A percentile compares a stretch with the other conserved stretches of the same genome.
These are phyloP conservation scores for Ilyonectria robusta DNA, from an alignment of 2,329 filamentous ascomycete genomes.

Conservation along the genomic window DNA sequence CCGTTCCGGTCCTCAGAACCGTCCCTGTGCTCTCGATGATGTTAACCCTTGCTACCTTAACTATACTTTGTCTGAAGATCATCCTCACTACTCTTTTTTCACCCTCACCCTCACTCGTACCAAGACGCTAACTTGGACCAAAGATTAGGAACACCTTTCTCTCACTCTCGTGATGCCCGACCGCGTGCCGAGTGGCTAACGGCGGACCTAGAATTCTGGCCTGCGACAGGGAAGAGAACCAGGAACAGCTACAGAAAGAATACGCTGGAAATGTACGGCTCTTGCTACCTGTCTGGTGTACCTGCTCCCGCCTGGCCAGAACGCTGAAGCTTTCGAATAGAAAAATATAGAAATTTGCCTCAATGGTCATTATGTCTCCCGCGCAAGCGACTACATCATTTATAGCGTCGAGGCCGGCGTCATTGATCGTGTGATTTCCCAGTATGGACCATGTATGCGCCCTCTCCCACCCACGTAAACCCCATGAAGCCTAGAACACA, in stretches of 20 bases:
- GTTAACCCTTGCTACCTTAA: constrained; percentile 99
- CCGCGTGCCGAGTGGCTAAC: constrained; percentile 49
- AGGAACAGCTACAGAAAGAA: constrained; percentile 83
- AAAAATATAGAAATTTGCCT: constrained; percentile 88
- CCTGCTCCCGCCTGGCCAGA: constrained; percentile 43
- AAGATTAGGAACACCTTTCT: constrained; percentile 36
- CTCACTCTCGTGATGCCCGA: constrained; percentile 24
- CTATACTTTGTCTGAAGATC: constrained; percentile 83
- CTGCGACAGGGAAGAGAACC: constrained; percentile 93
- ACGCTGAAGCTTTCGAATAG: constrained; percentile 69
- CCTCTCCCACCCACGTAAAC: constrained; percentile 19
- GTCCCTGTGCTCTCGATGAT: constrained; percentile 87
- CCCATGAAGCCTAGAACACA: background rate
- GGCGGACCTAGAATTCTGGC: constrained; percentile 82
- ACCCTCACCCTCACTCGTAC: constrained; percentile 15
- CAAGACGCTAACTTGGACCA: constrained; percentile 43
- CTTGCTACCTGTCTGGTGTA: constrained; percentile 45
- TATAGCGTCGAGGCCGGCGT: constrained; percentile 97
- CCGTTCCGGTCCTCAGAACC: constrained; percentile 82
- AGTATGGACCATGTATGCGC: constrained; percentile 88
- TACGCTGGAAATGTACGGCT: constrained; percentile 86
- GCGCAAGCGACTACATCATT: constrained; percentile 97
- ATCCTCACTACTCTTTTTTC: constrained; percentile 21
- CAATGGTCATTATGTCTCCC: constrained; percentile 96
- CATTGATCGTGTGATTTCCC: constrained; percentile 88